Base-by-base conservation (phyloP, 2,329 filamentous ascomycete genomes). In the Balansia obtecta region DNA sequence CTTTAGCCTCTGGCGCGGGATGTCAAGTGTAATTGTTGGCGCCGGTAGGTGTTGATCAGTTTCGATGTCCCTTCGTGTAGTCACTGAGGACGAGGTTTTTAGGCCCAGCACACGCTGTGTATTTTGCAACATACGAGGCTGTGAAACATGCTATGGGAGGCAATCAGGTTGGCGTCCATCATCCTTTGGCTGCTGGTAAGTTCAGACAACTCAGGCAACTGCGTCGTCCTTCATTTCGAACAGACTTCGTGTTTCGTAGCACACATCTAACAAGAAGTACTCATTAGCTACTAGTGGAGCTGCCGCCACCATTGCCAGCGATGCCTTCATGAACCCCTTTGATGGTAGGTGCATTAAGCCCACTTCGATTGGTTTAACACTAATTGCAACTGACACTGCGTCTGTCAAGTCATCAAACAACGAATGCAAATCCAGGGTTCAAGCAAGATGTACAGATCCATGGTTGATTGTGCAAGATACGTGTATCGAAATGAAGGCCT, bases 251-350 rank as follows among this genome's bases (percentile, higher is more conserved):
- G 3, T 6, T 13, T 27, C 16, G 38, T 12, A 37, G 1, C 15
- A 38, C n/a, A 49, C 22, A n/a, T 41, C 51, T 54, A 46, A 54
- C 30, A 1, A 10, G 4, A 12, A 16, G 10, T 15, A 10, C 20
- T 39, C 27, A 2, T 41, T 64, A 95, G 93, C 88, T 54, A 85
- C 88, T 55, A 95, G 89, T 64, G 93, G 93, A 69, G 91, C 93
- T 53, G 87, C 87, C 60, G 93, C 93, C 56, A 97, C 93, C 8
- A 96, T 97, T 65, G 88, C 91, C 37, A 96, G 90, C 66, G 93
- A 98, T 73, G 93, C 93, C 50, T 81, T 98, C 57, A 98, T 98
- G 93, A 98, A 97, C 65, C 93, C 93, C 20, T 98, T 98, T 66
- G 93, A 98, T 71, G 89, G 89, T 95, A 77, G 61, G 80, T 20